Conservation (phyloP, 2,329 filamentous ascomycete genomes). For the Lasiodiplodia sp. region DNA sequence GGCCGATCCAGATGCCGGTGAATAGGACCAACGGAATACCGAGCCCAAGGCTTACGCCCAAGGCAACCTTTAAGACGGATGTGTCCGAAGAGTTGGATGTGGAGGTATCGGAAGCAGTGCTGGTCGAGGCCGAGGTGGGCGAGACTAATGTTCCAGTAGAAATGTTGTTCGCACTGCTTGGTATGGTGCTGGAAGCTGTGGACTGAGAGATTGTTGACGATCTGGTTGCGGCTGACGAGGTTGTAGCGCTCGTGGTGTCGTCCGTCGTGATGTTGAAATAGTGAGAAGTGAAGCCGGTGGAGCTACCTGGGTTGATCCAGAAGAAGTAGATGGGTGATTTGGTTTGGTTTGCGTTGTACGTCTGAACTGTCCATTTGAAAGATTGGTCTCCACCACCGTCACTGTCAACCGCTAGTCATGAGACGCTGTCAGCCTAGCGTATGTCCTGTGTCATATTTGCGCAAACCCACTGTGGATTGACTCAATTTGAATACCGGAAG, state of each 20-base stretch:
- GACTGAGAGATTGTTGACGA: too few species aligned
- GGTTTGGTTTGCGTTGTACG: not conserved
- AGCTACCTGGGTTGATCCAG: conserved; percentile 7
- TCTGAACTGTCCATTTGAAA: conserved; percentile 18
- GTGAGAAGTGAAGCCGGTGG: conserved; percentile 10
- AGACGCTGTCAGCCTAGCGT: not conserved
- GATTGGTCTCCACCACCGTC: too few species aligned
- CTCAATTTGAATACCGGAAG: not conserved
- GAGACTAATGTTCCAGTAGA: too few species aligned
- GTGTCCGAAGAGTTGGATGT: not conserved
- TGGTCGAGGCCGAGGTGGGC: too few species aligned
- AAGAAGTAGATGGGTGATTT: not conserved
- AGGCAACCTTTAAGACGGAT: not conserved
- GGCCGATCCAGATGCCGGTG: conserved; percentile 16
- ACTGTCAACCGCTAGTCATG: too few species aligned
- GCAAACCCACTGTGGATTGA: not conserved
- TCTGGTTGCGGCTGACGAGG: too few species aligned
- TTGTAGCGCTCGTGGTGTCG: too few species aligned
- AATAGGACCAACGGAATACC: conserved; percentile 9
- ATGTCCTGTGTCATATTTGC: not conserved
- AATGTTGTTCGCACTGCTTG: too few species aligned
- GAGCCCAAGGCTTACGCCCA: conserved; percentile 1
- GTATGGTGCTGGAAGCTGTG: not conserved
- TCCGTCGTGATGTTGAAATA: conserved; percentile 22
- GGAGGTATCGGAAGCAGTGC: too few species aligned